Conservation (phyloP, 441 rosid genomes). For the Croton setiger region DNA sequence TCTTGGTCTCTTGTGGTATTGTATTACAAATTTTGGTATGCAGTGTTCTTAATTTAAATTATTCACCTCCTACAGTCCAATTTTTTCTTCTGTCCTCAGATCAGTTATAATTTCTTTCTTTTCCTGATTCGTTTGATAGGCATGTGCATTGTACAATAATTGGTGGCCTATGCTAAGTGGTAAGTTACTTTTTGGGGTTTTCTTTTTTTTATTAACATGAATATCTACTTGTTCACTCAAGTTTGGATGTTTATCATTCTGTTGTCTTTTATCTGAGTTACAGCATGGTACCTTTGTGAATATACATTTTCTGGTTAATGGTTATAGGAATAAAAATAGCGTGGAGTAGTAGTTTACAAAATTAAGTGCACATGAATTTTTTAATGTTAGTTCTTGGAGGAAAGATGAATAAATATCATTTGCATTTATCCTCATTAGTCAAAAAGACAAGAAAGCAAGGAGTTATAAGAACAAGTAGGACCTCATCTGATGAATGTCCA, state of each 20-base stretch:
- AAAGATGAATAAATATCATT: neutral
- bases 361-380: neutral
- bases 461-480: neutral
- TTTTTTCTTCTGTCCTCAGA: neutral
- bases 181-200: constrained; percentile 26
- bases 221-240: neutral
- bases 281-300: neutral
- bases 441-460: neutral
- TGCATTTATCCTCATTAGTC: neutral
- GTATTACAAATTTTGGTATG: constrained; percentile 88
- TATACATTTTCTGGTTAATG: neutral
- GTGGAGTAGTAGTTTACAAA: neutral
- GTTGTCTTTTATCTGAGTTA: neutral
- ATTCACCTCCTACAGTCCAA: neutral
- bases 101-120: constrained; percentile 10
- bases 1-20: constrained; percentile 82
- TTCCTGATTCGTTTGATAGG: constrained; percentile 42
- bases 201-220: too few relatives aligned
- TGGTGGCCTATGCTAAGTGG: constrained; percentile 99
- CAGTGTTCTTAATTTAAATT: constrained; percentile 3
- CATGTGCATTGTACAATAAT: constrained; percentile 86
- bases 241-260: neutral
- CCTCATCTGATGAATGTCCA: neutral
- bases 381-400: neutral
- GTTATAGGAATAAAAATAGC: neutral